phyloP scores from a whole-genome alignment of 73 alveolate genomes.

The Blepharisma stoltei region DNA sequence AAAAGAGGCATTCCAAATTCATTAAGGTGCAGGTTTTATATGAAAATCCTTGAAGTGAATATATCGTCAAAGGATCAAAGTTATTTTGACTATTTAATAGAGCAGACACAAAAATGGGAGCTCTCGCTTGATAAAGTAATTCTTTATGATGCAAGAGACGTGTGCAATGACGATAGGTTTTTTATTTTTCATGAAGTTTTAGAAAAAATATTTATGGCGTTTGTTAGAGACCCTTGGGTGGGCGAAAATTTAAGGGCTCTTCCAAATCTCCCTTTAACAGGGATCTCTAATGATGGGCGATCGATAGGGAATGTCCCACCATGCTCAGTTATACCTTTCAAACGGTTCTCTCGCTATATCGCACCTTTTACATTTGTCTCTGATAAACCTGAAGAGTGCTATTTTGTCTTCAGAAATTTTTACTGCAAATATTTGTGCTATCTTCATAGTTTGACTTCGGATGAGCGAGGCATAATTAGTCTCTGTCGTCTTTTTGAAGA shows the following conservation, averaged over 20 bases:
- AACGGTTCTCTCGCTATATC: conserved; percentile 40
- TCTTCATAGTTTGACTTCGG: conserved; percentile 46
- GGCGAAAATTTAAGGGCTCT: conserved; percentile 40
- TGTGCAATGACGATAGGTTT: conserved; percentile 58
- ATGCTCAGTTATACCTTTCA: conserved; percentile 57
- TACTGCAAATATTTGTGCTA: conserved; percentile 57
- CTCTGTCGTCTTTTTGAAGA: conserved; percentile 63
- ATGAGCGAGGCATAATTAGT: conserved; percentile 48
- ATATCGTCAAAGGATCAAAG: conserved; percentile 49
- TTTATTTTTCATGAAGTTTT: conserved; percentile 58
- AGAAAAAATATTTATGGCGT: conserved; percentile 33
- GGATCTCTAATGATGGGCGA: conserved; percentile 50
- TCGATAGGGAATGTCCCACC: conserved; percentile 66
- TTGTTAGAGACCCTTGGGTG: conserved; percentile 56
- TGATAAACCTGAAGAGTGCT: conserved; percentile 49
- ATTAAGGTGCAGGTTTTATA: conserved; percentile 47
- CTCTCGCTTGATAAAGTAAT: conserved; percentile 52
- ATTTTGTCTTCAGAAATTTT: conserved; percentile 45
- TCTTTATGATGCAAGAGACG: conserved; percentile 45
- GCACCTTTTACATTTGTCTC: conserved; percentile 50
- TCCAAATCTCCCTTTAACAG: conserved; percentile 65
- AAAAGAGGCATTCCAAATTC: conserved; percentile 71
- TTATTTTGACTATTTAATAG: conserved; percentile 45
- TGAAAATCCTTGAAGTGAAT: conserved; percentile 52
- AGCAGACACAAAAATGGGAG: conserved; percentile 66